phyloP scores from a whole-genome alignment of 345 rosid genomes.

The Camelina neglecta region DNA sequence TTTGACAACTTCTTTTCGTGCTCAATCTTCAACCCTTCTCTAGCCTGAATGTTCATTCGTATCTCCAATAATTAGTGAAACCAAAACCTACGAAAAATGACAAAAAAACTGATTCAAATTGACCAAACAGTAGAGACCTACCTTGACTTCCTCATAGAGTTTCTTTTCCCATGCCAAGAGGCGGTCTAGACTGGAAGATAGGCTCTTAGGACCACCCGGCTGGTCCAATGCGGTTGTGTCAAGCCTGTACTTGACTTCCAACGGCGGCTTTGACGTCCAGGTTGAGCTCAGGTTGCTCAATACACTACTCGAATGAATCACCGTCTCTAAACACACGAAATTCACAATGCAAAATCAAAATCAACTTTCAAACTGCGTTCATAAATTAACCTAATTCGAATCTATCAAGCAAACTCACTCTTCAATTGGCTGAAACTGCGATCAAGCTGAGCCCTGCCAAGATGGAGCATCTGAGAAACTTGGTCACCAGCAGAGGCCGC shows the following conservation, averaged over 20 bases:
- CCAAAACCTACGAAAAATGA: background rate
- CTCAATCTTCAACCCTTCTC: slow-evolving; percentile 94
- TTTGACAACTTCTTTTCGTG: slow-evolving; percentile 81
- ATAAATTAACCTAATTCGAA: slow-evolving; percentile 9
- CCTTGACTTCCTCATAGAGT: slow-evolving; percentile 94
- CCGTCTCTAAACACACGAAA: slow-evolving; percentile 65
- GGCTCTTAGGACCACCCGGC: slow-evolving; percentile 73
- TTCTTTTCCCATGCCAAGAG: slow-evolving; percentile 99
- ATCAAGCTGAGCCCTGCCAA: slow-evolving; percentile 92
- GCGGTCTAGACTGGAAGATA: slow-evolving; percentile 82
- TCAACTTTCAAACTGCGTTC: background rate
- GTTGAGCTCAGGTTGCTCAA: slow-evolving; percentile 89
- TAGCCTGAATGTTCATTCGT: slow-evolving; percentile 53
- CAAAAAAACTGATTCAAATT: background rate
- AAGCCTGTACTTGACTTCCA: slow-evolving; percentile 85
- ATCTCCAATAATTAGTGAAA: slow-evolving; percentile 13
- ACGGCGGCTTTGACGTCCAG: slow-evolving; percentile 95
- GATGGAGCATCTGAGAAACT: slow-evolving; percentile 83
- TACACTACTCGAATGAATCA: slow-evolving; percentile 90
- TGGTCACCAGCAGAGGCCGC: slow-evolving; percentile 86
- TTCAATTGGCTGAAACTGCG: slow-evolving; percentile 86
- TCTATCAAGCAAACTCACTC: slow-evolving; percentile 52
- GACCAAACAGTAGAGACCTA: slow-evolving; percentile 49
- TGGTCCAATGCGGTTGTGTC: slow-evolving; percentile 64
- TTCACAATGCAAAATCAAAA: background rate